Conservation (phyloP, 2,329 filamentous ascomycete species). For the Colletotrichum cereale region DNA sequence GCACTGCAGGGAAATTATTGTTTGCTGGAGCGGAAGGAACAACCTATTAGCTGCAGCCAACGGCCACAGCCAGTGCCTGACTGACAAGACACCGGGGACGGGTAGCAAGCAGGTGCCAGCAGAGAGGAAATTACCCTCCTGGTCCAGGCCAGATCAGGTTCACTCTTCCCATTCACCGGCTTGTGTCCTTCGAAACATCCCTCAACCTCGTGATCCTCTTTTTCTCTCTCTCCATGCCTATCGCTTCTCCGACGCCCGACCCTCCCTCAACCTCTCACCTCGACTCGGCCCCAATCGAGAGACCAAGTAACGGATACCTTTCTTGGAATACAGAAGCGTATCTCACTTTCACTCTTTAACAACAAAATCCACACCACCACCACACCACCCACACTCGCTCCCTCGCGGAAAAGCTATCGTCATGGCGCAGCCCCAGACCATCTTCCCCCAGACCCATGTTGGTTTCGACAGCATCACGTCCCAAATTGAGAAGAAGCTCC, state of each 20-base stretch:
- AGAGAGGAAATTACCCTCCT: conserved; percentile 53
- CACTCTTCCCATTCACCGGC: conserved; percentile 36
- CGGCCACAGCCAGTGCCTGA: conserved; percentile 38
- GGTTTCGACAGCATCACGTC: conserved; percentile 99
- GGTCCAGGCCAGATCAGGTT: conserved; percentile 16
- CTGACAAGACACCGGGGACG: conserved; percentile 35
- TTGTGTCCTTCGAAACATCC: conserved; percentile 42
- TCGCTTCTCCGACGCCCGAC: conserved; percentile 35
- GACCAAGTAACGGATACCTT: conserved; percentile 43
- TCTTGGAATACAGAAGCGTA: conserved; percentile 52
- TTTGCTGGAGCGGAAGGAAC: conserved; percentile 56
- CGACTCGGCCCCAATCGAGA: conserved; percentile 45
- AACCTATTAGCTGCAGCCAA: conserved; percentile 42
- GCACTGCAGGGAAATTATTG: conserved; percentile 62
- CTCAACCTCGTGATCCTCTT: conserved; percentile 39
- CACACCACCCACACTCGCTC: conserved; percentile 47
- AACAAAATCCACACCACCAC: conserved; percentile 48
- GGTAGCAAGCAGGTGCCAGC: conserved; percentile 48
- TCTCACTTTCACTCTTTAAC: conserved; percentile 46
- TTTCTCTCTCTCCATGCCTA: conserved; percentile 28
- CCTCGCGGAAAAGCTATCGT: conserved; percentile 50
- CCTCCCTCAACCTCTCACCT: conserved; percentile 38
- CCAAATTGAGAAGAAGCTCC: conserved; percentile 98
- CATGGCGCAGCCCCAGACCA: conserved; percentile 72
- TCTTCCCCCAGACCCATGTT: conserved; percentile 96